Evolutionary conservation across 768 basidiomycete species (phyloP).

Genomic region (Suillus tomentosus): DNA sequence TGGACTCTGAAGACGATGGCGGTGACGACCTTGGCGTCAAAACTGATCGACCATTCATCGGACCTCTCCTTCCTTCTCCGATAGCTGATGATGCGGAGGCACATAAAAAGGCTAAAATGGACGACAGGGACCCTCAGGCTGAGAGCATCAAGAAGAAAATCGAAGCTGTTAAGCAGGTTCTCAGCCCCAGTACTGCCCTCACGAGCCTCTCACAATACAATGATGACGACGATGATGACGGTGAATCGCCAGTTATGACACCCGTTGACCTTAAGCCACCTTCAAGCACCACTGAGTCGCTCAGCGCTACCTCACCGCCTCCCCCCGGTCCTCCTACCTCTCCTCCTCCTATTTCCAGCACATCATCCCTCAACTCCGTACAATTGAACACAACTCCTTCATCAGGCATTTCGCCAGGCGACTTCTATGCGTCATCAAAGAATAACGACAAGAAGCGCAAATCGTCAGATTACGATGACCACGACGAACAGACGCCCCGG

Average conservation of each 20-base stretch:
- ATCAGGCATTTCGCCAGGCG: conserved; percentile 35
- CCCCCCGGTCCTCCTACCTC: conserved; percentile 36
- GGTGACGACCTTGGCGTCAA: conserved; percentile 52
- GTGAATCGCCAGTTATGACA: conserved; percentile 22
- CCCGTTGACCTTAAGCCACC: conserved; percentile 20
- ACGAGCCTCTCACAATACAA: conserved; percentile 42
- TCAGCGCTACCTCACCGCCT: conserved; percentile 33
- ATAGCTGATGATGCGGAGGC: conserved; percentile 26
- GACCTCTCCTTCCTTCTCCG: conserved; percentile 61
- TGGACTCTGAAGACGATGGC: conserved; percentile 51
- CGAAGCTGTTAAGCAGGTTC: conserved; percentile 34
- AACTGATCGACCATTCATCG: conserved; percentile 57
- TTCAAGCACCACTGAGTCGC: conserved; percentile 23
- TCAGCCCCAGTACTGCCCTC: conserved; percentile 36
- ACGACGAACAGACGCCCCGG: conserved; percentile 22
- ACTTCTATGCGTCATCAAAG: conserved; percentile 38
- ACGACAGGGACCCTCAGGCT: conserved; percentile 54
- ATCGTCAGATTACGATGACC: conserved; percentile 35
- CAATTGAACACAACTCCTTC: conserved; percentile 22
- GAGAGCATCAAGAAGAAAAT: conserved; percentile 55
- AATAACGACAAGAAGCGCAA: conserved; percentile 43
- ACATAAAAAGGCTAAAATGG: conserved; percentile 24
- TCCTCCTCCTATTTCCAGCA: conserved; percentile 31
- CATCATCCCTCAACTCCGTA: conserved; percentile 22
- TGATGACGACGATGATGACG: conserved; percentile 42